Conservation (phyloP, 495 filamentous ascomycete species). For the Podospora bellae-mahoneyi region DNA sequence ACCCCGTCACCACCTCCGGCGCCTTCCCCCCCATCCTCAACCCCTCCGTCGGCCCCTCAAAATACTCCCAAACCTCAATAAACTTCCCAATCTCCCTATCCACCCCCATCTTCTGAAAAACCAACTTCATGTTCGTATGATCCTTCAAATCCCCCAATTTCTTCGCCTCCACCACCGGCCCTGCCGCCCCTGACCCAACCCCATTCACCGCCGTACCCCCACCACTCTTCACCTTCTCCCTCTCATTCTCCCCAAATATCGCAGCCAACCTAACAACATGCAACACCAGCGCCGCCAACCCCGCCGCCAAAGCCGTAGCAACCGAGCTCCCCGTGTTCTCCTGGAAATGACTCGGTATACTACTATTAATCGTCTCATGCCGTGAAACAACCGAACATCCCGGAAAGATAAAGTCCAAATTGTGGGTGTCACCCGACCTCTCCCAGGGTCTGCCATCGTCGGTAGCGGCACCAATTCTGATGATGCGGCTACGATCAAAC, state of each 20-base stretch:
- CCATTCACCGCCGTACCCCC: not conserved
- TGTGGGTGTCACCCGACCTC: not conserved
- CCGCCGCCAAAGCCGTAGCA: conserved; percentile 18
- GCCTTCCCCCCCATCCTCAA: not conserved
- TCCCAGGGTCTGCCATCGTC: conserved; percentile 7
- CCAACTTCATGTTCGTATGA: not conserved
- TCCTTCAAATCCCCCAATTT: not conserved
- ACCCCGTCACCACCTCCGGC: not conserved
- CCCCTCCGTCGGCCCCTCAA: not conserved
- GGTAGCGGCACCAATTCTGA: conserved; percentile 19
- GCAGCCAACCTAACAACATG: conserved; percentile 12
- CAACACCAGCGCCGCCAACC: conserved; percentile 17
- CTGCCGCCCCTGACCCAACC: not conserved
- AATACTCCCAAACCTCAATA: not conserved
- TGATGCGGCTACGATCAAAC: not conserved
- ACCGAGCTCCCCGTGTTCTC: conserved; percentile 19
- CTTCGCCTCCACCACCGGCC: not conserved
- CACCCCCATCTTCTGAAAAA: not conserved
- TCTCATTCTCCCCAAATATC: not conserved
- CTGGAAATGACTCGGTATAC: conserved; percentile 1
- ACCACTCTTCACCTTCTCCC: not conserved
- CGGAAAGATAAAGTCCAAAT: conserved; percentile 13
- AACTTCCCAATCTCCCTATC: not conserved
- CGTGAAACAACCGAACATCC: not conserved
- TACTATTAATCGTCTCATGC: not conserved